phyloP scores from a whole-genome alignment of 768 basidiomycete species.

The Clitopilus hobsonii region DNA sequence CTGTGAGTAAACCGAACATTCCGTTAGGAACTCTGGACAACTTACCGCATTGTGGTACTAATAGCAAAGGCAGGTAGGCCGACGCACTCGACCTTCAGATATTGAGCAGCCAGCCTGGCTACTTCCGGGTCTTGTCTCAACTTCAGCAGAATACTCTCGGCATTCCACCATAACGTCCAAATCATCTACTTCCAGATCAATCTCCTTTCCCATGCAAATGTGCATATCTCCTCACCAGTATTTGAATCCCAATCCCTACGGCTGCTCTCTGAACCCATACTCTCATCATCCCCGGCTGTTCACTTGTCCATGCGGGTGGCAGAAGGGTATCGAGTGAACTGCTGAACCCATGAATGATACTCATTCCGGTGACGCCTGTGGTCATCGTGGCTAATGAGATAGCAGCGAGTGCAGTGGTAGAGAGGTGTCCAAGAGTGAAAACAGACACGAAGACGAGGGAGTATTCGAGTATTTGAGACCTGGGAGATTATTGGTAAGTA shows the following conservation, averaged over 20 bases:
- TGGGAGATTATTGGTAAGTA: conserved; percentile 16
- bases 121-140: conserved; percentile 81
- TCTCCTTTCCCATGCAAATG: conserved; percentile 24
- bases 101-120: conserved; percentile 66
- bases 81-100: conserved; percentile 68
- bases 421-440: conserved; percentile 84
- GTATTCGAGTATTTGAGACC: conserved; percentile 80
- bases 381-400: conserved; percentile 74
- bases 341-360: conserved; percentile 74
- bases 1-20: background rate
- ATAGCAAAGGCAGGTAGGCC: conserved; percentile 68
- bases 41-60: conserved; percentile 34
- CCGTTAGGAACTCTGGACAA: background rate
- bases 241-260: conserved; percentile 54
- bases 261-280: conserved; percentile 88
- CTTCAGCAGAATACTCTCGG: conserved; percentile 70
- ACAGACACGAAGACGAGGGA: conserved; percentile 81
- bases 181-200: conserved; percentile 36
- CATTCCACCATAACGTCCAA: conserved; percentile 72
- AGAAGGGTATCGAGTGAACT: conserved; percentile 90
- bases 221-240: conserved; percentile 16
- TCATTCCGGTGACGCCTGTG: conserved; percentile 68
- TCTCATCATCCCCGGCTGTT: conserved; percentile 78
- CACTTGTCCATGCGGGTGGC: conserved; percentile 90
- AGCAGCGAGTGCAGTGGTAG: conserved; percentile 83